These are phyloP conservation scores for Pichia sp. DNA, from an alignment of 1,139 yeast species.

Conservation along the genomic window DNA sequence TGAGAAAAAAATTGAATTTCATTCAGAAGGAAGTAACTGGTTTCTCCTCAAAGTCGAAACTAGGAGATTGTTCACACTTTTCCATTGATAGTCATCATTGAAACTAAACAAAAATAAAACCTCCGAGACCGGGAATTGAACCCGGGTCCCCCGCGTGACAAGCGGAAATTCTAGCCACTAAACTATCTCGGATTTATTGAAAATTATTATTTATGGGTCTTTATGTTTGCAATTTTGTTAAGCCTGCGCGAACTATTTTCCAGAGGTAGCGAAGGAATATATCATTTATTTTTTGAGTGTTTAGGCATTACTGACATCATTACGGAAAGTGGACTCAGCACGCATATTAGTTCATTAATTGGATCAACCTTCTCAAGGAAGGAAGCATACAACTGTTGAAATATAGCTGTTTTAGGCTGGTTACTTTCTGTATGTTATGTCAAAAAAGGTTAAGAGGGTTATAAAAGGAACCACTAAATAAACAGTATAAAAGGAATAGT, in stretches of 20 bases:
- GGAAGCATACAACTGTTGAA: too few relatives aligned
- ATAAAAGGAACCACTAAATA: too few relatives aligned
- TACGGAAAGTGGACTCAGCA: too few relatives aligned
- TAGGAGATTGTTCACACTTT: conserved; percentile 26
- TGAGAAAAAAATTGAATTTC: conserved; percentile 1
- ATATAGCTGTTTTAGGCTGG: too few relatives aligned
- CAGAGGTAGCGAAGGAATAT: not conserved
- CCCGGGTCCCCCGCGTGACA: conserved; percentile 24
- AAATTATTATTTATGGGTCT: not conserved
- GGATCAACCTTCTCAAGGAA: not conserved
- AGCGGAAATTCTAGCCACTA: conserved; percentile 21
- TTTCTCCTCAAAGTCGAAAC: conserved; percentile 19
- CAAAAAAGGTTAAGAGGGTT: too few relatives aligned
- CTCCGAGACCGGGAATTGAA: conserved; percentile 23
- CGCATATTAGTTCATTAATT: too few relatives aligned
- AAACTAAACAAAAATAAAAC: too few relatives aligned
- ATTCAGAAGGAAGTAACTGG: conserved; percentile 15
- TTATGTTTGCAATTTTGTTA: not conserved
- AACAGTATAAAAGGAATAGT: too few relatives aligned
- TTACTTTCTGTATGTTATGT: too few relatives aligned
- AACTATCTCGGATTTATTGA: conserved; percentile 16
- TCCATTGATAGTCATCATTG: conserved; percentile 19
- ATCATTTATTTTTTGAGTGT: too few relatives aligned
- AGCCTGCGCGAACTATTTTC: not conserved
- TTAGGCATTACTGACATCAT: not conserved